These are phyloP conservation scores for Colletotrichum somersetense DNA, from an alignment of 2,329 filamentous ascomycete species.

Conservation along the genomic window DNA sequence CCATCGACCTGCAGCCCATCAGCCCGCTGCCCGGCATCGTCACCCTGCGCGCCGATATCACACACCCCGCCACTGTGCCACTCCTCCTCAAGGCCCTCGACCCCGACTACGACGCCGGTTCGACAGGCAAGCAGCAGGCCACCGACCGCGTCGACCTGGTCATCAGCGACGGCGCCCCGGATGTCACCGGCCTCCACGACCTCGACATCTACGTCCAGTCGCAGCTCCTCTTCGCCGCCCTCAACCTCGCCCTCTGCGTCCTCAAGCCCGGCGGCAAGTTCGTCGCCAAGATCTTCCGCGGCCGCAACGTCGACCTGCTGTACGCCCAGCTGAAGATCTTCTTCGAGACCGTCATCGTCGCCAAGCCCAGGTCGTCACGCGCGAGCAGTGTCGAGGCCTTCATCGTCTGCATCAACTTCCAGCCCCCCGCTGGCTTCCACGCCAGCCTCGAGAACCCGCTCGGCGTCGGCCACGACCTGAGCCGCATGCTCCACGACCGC, in stretches of 20 bases:
- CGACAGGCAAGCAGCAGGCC: constrained; percentile 62
- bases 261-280: constrained; percentile 94
- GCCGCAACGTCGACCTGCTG: constrained; percentile 93
- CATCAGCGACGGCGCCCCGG: constrained; percentile 93
- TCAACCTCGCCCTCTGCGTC: constrained; percentile 94
- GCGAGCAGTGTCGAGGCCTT: constrained; percentile 98
- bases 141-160: constrained; percentile 91
- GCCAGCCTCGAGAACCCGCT: constrained; percentile 82
- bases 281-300: constrained; percentile 97
- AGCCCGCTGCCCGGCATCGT: constrained; percentile 92
- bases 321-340: constrained; percentile 95
- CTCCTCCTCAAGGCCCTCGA: constrained; percentile 88
- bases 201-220: constrained; percentile 98
- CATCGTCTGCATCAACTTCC: constrained; percentile 92
- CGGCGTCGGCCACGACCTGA: constrained; percentile 70
- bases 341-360: constrained; percentile 87
- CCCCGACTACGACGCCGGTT: constrained; percentile 69
- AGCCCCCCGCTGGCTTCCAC: constrained; percentile 80
- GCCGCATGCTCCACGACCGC: constrained; percentile 62
- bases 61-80: constrained; percentile 94
- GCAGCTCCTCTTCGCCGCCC: constrained; percentile 91
- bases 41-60: constrained; percentile 94
- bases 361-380: constrained; percentile 93
- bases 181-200: constrained; percentile 96
- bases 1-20: constrained; percentile 97